A percentile compares a stretch with the other conserved stretches of the same genome.
Conservation (phyloP, 768 basidiomycete genomes). For the Serendipita vermifera region DNA sequence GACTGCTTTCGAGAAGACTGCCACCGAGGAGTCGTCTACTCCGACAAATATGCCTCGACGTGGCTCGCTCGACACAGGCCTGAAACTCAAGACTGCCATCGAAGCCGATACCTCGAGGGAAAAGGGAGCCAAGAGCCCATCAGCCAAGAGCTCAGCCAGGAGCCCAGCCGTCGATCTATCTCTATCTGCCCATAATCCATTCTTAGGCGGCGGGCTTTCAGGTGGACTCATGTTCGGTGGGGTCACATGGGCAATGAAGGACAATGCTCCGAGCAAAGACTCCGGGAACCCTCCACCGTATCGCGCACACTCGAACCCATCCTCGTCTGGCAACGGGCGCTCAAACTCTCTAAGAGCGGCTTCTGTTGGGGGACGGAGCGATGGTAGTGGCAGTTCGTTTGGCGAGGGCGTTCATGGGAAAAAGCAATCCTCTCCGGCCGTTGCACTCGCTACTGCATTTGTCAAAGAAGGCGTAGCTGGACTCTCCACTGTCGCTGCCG, state of each 20-base stretch:
- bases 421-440: neutral
- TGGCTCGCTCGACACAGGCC: neutral
- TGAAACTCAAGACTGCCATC: neutral
- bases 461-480: neutral
- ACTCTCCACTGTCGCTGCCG: neutral
- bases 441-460: conserved; percentile 3
- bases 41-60: neutral
- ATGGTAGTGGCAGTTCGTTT: conserved; percentile 6
- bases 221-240: conserved; percentile 7
- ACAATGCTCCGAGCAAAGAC: no score
- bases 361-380: conserved; percentile 4
- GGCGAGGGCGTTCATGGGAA: neutral
- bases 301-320: neutral
- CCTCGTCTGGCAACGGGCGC: neutral
- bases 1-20: no score
- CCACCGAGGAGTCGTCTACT: no score
- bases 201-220: neutral
- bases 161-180: no score
- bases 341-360: neutral
- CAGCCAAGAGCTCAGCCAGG: no score
- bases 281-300: conserved; percentile 2
- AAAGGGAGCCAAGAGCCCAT: neutral
- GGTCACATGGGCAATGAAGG: neutral
- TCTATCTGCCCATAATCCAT: neutral
- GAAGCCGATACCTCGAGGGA: neutral